Base-by-base conservation (phyloP, 768 basidiomycete species). In the Podaxis sp. region DNA sequence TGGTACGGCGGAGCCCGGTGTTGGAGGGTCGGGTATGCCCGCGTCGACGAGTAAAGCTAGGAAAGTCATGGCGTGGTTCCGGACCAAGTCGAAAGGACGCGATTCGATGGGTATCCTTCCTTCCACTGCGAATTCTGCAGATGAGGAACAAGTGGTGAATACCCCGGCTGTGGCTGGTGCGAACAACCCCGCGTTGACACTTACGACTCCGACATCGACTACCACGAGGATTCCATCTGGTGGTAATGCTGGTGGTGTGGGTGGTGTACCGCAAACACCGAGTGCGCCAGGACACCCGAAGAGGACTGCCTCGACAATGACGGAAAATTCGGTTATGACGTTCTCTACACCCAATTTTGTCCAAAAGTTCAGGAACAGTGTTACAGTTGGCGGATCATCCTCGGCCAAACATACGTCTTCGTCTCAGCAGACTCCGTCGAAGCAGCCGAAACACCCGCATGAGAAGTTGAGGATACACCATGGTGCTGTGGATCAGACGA, bases 51-150 rank as follows among this genome's bases (percentile, higher is more conserved):
- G 83, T 75, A 91, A 95, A 73, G 95, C 96, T 3, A 87, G 88
- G 73, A 94, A 90, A 71, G 97, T 99, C 57, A 98, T 98, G 96
- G 89, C 95, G 66, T 99, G 97, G 97, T 98, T 99, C 85, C 82
- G 91, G 74, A 84, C 82, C 59, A 85, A 83, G 75, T 88, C 86
- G 69, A 89, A 85, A 67, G 78, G 74, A 15, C 67, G 76, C 22
- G 80, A 80, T 49, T 75, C 75, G 17, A 65, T 79, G 49, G 76
- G 74, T 8, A 66, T 70, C 51, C 71, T 58, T 17, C 69, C 67
- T 25, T 19, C 19, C 7, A 15, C 17, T 6, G 9, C 43, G 17
- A 19, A 17, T 46, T n/a, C 43, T 1, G 69, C 67, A 17, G 69
- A 69, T 25, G 68, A 70, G 15, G 65, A 64, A 52, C 65, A 67